Base-by-base conservation (phyloP, 768 basidiomycete species). In the Rhizopogon sp. region DNA sequence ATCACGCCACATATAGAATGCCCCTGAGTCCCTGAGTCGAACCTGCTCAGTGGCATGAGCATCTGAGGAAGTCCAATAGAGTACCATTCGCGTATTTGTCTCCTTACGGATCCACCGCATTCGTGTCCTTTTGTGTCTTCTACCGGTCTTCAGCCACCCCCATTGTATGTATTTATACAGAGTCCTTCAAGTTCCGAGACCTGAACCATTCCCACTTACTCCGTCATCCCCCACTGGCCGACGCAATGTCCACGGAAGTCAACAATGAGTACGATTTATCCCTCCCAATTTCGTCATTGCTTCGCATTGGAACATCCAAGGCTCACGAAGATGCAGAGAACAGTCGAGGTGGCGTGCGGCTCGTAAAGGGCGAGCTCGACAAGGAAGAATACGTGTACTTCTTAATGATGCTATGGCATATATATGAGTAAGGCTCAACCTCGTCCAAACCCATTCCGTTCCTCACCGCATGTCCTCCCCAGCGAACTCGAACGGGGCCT, bases 321-420 rank as follows among this genome's bases (percentile, higher is more conserved):
- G 81, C 81, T 7, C 88, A 89, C 64, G 79, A 82, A 53, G 67
- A 72, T 11, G 81, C 82, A 17, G 81, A 81, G 61, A 76, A 78
- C 56, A 84, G 80, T 60, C 66, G 75, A 25, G 85, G 80, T 28
- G 87, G 84, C 2, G 71, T 69, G 44, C 78, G 78, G 45, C 72
- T 90, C 41, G 73, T 81, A 20, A 77, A 77, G 52, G 87, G 87
- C 9, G 74, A 78, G 55, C 75, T 89, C 37, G 72, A 75, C 52
- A 77, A 78, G 65, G 76, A 80, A 42, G 87, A 88, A 64, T 91
- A 91, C 66, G 70, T 83, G 14, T 76, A 79, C 46, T 87, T 83
- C 69, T 75, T 90, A 43, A 84, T 90, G 75, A 82, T 87, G 75
- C 79, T 92, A 22, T 90, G 86, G 83, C 79, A 88, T 61, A 72